phyloP scores from a whole-genome alignment of 306 rosid species.

The Fragaria ananassa region DNA sequence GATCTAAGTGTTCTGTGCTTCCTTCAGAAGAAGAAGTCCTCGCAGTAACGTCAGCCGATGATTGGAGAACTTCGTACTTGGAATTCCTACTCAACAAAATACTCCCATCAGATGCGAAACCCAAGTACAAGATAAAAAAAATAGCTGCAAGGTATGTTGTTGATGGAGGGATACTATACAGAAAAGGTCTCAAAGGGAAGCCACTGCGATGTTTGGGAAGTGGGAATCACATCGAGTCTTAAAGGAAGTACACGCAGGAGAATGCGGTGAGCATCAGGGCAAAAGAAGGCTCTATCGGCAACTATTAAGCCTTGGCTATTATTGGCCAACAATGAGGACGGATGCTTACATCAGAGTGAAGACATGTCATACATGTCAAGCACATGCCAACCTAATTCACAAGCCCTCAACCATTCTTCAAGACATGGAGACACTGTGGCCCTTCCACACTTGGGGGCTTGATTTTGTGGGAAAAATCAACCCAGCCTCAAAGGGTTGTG shows the following conservation, averaged over 20 bases:
- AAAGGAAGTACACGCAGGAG: background rate
- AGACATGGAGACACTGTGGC: background rate
- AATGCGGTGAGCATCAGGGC: background rate
- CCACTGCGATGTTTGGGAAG: background rate
- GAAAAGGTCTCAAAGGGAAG: background rate
- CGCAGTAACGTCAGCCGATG: rapidly evolving
- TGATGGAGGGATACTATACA: background rate
- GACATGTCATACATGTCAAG: background rate
- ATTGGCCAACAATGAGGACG: background rate
- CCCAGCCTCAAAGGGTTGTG: background rate
- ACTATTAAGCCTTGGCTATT: background rate
- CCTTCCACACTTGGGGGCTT: background rate
- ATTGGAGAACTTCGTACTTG: background rate
- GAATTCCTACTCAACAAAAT: background rate
- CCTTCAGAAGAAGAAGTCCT: background rate
- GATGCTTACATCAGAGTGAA: background rate
- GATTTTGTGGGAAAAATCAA: background rate
- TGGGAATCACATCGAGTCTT: background rate
- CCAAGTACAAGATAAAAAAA: background rate
- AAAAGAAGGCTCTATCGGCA: background rate
- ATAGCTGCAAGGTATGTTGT: background rate
- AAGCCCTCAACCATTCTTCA: background rate
- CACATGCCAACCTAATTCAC: background rate
- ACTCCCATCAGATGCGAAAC: background rate
- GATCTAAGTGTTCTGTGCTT: rapidly evolving